Evolutionary conservation across 306 rosid species (phyloP), one percentile per base, ranked within the genome.

Genomic region (Prosopis cineraria): DNA sequence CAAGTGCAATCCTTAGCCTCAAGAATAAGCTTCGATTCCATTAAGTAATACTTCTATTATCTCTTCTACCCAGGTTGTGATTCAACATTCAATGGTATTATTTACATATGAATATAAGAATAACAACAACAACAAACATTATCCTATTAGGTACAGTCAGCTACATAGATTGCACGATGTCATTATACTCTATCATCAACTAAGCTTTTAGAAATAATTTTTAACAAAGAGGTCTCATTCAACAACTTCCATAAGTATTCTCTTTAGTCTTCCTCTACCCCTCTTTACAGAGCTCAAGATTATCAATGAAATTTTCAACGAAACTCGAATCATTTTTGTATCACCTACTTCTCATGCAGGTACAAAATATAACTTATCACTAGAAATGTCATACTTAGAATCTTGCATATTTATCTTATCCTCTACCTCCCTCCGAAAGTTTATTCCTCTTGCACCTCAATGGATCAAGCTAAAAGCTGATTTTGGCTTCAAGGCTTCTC

Each of bases 391-490:
- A 40, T 40, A 24, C 45, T 11, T 44, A 69, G 74, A 53, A 69
- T 69, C 39, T 43, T 1, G 12, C 58, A 43, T 14, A 45, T 14
- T 6, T 44, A 58, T 66, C 20, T 7, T 37, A 37, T n/a, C 19
- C 31, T 37, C n/a, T 10, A 30, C 48, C 48, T n/a, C 29, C 25
- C 12, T 20, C 19, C 47, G 12, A 66, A 36, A 66, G 31, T 37
- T 20, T 22, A 66, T 10, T 10, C 47, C 48, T 10, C 6, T 66
- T 69, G n/a, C 33, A 50, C 41, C 31, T 50, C 45, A 68, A 40
- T 1, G 45, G 25, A 41, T 68, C 68, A 60, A 36, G 34, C 81
- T 50, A 70, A 75, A 68, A 70, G 60, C 63, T 43, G 10, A 75
- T 50, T 78, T 48, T 68, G 45, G 58, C 78, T 41, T 39, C 47